These are phyloP conservation scores for Populus alba DNA, from an alignment of 345 rosid species.

Conservation along the genomic window DNA sequence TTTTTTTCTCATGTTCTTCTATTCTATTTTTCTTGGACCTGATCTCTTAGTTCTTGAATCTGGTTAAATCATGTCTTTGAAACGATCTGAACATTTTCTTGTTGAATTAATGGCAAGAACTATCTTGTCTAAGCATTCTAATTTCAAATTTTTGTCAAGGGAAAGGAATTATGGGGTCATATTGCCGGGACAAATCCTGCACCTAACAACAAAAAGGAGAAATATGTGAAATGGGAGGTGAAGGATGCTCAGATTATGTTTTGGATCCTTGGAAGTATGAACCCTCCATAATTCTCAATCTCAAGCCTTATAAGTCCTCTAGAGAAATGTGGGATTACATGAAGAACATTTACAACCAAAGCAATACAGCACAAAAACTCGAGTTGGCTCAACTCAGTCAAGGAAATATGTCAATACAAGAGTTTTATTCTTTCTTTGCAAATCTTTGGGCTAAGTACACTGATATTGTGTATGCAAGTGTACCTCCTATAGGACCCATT, in stretches of 20 bases:
- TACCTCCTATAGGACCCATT: background rate
- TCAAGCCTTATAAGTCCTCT: background rate
- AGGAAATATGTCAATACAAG: slow-evolving; percentile 4
- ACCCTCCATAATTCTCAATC: background rate
- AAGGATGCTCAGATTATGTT: slow-evolving; percentile 6
- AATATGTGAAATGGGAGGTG: no score
- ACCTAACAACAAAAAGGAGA: no score
- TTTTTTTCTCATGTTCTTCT: background rate
- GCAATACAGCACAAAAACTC: background rate
- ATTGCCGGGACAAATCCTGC: no score
- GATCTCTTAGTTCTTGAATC: no score
- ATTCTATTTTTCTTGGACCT: no score
- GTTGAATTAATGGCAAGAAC: no score
- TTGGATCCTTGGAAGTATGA: background rate
- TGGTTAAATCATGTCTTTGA: no score
- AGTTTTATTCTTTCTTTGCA: slow-evolving; percentile 7
- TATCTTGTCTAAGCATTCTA: no score
- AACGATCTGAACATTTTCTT: no score
- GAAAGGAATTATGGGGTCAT: no score
- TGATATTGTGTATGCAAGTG: background rate
- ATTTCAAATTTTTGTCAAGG: no score
- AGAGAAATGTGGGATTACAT: slow-evolving; percentile 6
- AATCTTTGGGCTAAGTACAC: slow-evolving; percentile 1
- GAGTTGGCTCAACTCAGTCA: background rate
- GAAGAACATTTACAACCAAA: slow-evolving; percentile 1